phyloP scores from a whole-genome alignment of 345 rosid species.

The Eucalyptus sp. region DNA sequence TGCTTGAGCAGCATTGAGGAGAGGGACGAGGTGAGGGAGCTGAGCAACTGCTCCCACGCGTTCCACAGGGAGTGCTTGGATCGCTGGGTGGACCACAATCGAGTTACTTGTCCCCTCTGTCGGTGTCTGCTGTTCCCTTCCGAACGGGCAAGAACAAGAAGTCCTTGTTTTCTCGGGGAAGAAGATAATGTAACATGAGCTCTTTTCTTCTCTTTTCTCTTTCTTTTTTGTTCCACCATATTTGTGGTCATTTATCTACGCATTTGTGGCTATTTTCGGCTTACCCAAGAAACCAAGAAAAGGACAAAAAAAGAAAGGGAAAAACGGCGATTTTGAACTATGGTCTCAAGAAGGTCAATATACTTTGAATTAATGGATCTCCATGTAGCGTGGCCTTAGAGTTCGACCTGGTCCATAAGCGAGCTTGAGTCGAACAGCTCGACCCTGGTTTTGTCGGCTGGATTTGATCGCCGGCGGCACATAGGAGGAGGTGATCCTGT shows the following conservation, averaged over 20 bases:
- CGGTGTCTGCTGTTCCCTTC: neutral
- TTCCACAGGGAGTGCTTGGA: slow-evolving; percentile 4
- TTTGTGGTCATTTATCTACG: neutral
- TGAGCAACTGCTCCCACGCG: neutral
- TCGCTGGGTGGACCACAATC: neutral
- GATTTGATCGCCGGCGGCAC: neutral
- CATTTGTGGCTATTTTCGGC: neutral
- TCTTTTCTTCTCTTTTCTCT: neutral
- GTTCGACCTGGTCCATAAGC: neutral
- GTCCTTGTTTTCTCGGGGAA: neutral
- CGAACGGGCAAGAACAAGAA: neutral
- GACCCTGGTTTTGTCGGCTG: neutral
- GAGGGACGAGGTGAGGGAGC: neutral
- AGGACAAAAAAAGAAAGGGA: neutral
- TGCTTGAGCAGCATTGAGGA: neutral
- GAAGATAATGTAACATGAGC: neutral
- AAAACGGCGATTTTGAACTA: neutral
- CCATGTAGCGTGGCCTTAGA: neutral
- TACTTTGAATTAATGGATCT: neutral
- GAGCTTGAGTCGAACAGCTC: neutral
- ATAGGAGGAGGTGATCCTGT: neutral
- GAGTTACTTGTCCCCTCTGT: neutral
- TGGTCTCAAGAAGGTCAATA: neutral
- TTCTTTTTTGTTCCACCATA: neutral
- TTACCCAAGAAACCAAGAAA: neutral